Conservation (phyloP, 805 yeast genomes). For the Candida quercuum region DNA sequence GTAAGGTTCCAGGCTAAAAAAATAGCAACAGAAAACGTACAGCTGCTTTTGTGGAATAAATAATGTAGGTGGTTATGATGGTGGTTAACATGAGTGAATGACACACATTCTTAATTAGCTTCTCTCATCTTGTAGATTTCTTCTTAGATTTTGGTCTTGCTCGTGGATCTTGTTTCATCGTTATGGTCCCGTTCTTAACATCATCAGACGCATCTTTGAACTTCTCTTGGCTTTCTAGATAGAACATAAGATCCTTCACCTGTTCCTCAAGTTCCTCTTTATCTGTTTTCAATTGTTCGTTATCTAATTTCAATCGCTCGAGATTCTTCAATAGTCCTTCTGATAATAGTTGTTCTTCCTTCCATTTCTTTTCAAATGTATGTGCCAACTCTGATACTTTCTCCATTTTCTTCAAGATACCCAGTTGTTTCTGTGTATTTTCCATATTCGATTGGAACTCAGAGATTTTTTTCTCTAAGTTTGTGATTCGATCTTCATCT, state of each 20-base stretch:
- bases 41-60: too few species aligned
- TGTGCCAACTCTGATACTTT: conserved; percentile 19
- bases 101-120: neutral
- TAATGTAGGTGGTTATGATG: too few species aligned
- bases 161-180: conserved; percentile 27
- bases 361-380: conserved; percentile 29
- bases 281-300: conserved; percentile 29
- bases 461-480: conserved; percentile 1
- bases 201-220: conserved; percentile 68
- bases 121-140: neutral
- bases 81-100: too few species aligned
- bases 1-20: too few species aligned
- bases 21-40: too few species aligned
- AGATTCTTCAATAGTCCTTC: conserved; percentile 36
- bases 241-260: conserved; percentile 76
- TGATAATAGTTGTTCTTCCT: conserved; percentile 43
- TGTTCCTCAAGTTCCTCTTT: conserved; percentile 55
- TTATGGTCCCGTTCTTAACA: conserved; percentile 63
- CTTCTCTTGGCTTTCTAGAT: conserved; percentile 65
- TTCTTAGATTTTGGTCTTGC: neutral
- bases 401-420: too few species aligned
- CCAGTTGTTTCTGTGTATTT: conserved; percentile 9
- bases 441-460: neutral
- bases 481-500: conserved; percentile 2
- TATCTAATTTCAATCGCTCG: conserved; percentile 28